Evolutionary conservation across 1,284 basidiomycete genomes (phyloP).

Genomic region (Trametes pubescens): DNA sequence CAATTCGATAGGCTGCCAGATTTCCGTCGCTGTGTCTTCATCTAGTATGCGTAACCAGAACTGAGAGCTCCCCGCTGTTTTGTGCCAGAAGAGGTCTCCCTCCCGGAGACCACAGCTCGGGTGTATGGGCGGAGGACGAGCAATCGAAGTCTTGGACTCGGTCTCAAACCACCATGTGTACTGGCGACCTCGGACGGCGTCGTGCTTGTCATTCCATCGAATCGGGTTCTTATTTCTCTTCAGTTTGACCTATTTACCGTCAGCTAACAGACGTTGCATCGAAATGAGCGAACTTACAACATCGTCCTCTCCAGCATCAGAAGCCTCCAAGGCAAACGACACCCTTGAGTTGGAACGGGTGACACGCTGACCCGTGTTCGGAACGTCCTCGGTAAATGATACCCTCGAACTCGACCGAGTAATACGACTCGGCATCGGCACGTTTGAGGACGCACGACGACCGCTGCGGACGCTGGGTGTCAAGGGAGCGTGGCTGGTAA

Average conservation of each 20-base stretch:
- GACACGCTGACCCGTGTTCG: too few species aligned
- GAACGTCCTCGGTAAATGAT: too few species aligned
- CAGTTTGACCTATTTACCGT: too few species aligned
- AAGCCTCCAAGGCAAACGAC: too few species aligned
- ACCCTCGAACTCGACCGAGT: too few species aligned
- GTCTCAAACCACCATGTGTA: constrained; percentile 6
- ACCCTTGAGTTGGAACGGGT: too few species aligned
- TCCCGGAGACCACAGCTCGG: not conserved
- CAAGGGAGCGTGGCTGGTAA: too few species aligned
- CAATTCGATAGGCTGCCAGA: not conserved
- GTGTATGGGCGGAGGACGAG: not conserved
- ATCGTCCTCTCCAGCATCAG: not conserved
- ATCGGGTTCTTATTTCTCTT: not conserved
- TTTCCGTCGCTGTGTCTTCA: not conserved
- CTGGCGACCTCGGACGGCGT: not conserved
- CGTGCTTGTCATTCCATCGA: constrained; percentile 1
- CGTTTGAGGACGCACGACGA: too few species aligned
- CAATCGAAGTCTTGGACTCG: not conserved
- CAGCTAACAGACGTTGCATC: too few species aligned
- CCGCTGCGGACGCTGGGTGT: too few species aligned
- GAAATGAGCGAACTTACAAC: not conserved
- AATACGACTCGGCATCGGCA: too few species aligned
- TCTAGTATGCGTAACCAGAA: not conserved
- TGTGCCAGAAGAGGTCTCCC: constrained; percentile 1
- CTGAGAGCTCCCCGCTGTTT: not conserved